Base-by-base conservation (phyloP, 306 rosid species). In the Coriaria nepalensis region DNA sequence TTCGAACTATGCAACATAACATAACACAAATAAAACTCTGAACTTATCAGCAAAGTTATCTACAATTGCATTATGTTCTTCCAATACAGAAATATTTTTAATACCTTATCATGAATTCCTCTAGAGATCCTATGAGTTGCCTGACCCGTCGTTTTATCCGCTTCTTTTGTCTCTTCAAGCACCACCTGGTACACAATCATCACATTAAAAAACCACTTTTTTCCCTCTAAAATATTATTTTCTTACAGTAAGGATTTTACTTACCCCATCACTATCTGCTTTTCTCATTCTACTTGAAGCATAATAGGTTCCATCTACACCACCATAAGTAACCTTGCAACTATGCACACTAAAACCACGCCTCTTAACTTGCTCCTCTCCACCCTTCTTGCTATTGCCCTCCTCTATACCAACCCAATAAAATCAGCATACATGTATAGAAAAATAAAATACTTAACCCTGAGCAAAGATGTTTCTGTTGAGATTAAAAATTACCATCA, bases 21-120 rank as follows among this genome's bases (percentile, higher is more conserved):
- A n/a, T n/a, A n/a, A n/a, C n/a, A n/a, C n/a, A n/a, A n/a, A n/a
- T n/a, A n/a, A n/a, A n/a, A n/a, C n/a, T n/a, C n/a, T n/a, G 29
- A 20, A 20, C 29, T 20, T 20, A 20, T 20, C 29, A 20, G 29
- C 29, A 20, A 20, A 20, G 29, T 20, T 20, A 20, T 20, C 29
- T 20, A 37, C 9, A 52, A 20, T 4, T 36, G 9, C 33, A 13
- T 0, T 33, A 39, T 49, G 13, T 37, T 41, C 6, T 43, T 14
- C 2, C 29, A 43, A 43, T 11, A 6, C 4, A 10, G 15, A 46
- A 20, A 14, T 5, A 12, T 40, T 10, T 8, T 6, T 5, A 11
- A 45, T 67, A 90, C 97, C 97, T 81, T 84, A 43, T 81, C 82
- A 20, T 73, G 68, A 67, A 90, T 75, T 69, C 95, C 97, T 67